Conservation (phyloP, 2,329 filamentous ascomycete species). For the Penicillium olsonii region DNA sequence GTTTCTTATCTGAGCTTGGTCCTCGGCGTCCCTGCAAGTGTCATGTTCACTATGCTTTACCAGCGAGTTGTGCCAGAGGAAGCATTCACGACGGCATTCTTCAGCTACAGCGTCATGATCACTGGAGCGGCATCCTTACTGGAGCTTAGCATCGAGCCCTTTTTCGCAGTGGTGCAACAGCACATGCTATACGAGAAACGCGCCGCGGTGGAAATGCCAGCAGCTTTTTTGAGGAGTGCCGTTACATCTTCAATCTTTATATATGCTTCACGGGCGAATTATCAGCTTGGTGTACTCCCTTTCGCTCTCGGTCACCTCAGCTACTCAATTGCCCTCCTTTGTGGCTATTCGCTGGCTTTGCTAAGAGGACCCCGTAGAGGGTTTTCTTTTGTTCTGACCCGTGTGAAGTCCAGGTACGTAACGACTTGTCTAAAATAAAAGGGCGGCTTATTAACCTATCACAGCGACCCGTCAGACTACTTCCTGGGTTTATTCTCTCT, state of each 20-base stretch:
- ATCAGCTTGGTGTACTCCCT: slow-evolving; percentile 73
- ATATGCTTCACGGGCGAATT: slow-evolving; percentile 56
- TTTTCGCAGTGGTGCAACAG: slow-evolving; percentile 84
- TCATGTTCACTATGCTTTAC: slow-evolving; percentile 69
- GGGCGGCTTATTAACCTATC: slow-evolving; percentile 15
- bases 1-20: slow-evolving; percentile 77
- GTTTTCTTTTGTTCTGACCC: slow-evolving; percentile 67
- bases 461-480: slow-evolving; percentile 46
- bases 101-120: slow-evolving; percentile 57
- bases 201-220: slow-evolving; percentile 78
- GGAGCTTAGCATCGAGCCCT: slow-evolving; percentile 83
- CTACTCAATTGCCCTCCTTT: slow-evolving; percentile 69
- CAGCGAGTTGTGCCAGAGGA: slow-evolving; percentile 55
- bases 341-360: slow-evolving; percentile 70
- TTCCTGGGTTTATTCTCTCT: slow-evolving; percentile 65
- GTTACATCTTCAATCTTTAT: slow-evolving; percentile 71
- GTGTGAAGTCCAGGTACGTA: slow-evolving; percentile 47
- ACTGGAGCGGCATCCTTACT: slow-evolving; percentile 63
- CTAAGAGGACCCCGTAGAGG: slow-evolving; percentile 57
- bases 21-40: slow-evolving; percentile 66
- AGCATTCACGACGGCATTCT: slow-evolving; percentile 61
- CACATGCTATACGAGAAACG: slow-evolving; percentile 77
- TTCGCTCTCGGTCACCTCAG: slow-evolving; percentile 85
- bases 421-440: background rate
- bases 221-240: slow-evolving; percentile 75